Base-by-base conservation (phyloP, 495 filamentous ascomycete species). In the Penicillium nucicola region DNA sequence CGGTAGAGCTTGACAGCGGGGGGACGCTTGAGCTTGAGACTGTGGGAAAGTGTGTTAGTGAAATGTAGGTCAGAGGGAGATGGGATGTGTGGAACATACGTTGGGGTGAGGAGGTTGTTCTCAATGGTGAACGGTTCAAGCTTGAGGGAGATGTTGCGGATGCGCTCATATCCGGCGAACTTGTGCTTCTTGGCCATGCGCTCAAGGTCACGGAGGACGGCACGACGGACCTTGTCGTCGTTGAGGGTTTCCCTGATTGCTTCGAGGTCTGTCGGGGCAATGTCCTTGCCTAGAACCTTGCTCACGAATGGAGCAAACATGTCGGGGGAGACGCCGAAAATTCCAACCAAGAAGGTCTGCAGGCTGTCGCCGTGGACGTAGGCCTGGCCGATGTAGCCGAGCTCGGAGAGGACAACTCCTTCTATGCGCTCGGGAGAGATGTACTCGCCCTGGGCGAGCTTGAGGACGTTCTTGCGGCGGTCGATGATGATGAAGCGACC, bases 381-480 rank as follows among this genome's bases (percentile, higher is more conserved):
- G 2, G 83, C 92, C 63, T 86, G 86, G 38, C 83, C 79, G 18
- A 97, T 73, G 48, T 89, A 82, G 52, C 79, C 86, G 45, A 85
- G 80, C 72, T 86, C 87, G 32, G 87, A 87, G 49, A 96, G 78
- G 65, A 90, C 89, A 14, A 95, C 83, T 71, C 96, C 96, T 77
- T 98, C 93, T 61, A 98, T 85, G 25, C 92, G 88, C 74, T 98
- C 93, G 19, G 93, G 93, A 23, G 91, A 97, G 58, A 98, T 89
- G 68, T 98, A 98, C 75, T 98, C 93, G 66, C 93, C 93, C 67
- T 98, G 93, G 0, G 93, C 87, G 36, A 98, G 81, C 80, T 98
- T 98, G 62, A 98, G 84, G 13, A 97, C 88, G 69, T 98, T 97
- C 86, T 98, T 98, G 61, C 90, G 85, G 55, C 93, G 90, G 70